Percentiles rank a stretch among this genome's conserved stretches.
These are phyloP conservation scores for Ogataea hybrid DNA, from an alignment of 1,139 yeast species.

Conservation along the genomic window DNA sequence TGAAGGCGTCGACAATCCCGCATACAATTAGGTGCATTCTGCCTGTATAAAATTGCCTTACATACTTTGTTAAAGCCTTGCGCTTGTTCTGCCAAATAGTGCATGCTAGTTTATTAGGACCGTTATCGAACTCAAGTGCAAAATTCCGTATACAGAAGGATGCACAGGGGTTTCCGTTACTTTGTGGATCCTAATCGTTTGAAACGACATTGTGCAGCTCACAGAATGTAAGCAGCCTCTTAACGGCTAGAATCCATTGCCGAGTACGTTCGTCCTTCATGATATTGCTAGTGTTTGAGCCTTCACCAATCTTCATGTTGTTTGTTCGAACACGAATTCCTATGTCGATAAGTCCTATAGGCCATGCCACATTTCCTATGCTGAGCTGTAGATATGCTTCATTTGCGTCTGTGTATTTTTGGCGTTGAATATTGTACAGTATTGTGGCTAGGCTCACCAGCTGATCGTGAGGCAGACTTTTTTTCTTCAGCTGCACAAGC, in stretches of 20 bases:
- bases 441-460: slow-evolving; percentile 60
- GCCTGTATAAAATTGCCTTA: not conserved
- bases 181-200: not conserved
- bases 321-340: slow-evolving; percentile 79
- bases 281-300: slow-evolving; percentile 53
- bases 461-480: slow-evolving; percentile 43
- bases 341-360: slow-evolving; percentile 77
- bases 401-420: slow-evolving; percentile 54
- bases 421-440: slow-evolving; percentile 54
- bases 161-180: slow-evolving; percentile 1
- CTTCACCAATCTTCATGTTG: slow-evolving; percentile 35
- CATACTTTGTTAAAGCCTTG: not conserved
- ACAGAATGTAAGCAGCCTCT: slow-evolving; percentile 61
- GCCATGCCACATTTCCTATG: slow-evolving; percentile 92
- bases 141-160: not conserved
- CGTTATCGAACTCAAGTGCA: not conserved
- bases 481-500: slow-evolving; percentile 54
- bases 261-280: slow-evolving; percentile 77
- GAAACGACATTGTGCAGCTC: slow-evolving; percentile 31
- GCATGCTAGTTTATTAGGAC: not conserved
- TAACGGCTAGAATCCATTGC: slow-evolving; percentile 73
- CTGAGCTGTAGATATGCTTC: slow-evolving; percentile 74
- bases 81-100: not conserved
- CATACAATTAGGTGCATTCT: not conserved
- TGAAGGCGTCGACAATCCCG: not conserved